phyloP scores from a whole-genome alignment of 306 rosid genomes.

The Echinosophora koreensis region DNA sequence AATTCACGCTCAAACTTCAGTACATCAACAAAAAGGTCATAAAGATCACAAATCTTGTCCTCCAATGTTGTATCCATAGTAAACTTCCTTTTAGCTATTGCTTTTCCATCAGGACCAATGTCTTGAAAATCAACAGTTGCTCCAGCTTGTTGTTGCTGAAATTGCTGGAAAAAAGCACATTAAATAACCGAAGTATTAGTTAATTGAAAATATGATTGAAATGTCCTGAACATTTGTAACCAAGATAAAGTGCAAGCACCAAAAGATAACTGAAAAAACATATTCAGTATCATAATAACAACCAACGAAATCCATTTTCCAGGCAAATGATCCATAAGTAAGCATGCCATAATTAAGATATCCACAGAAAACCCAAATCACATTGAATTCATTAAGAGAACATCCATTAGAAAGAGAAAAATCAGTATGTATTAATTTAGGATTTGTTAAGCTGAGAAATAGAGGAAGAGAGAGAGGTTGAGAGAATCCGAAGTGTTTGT shows the following conservation, averaged over 20 bases:
- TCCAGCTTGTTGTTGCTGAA: conserved; percentile 75
- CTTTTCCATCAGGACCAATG: conserved; percentile 71
- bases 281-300: conserved; percentile 29
- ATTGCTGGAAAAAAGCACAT: conserved; percentile 51
- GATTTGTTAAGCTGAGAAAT: background rate
- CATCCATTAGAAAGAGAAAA: background rate
- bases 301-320: conserved; percentile 37
- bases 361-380: conserved; percentile 29
- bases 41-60: conserved; percentile 98
- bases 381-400: conserved; percentile 27
- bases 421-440: background rate
- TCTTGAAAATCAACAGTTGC: conserved; percentile 73
- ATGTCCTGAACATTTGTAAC: conserved; percentile 12
- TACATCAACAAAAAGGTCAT: conserved; percentile 97
- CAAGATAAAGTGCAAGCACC: conserved; percentile 31
- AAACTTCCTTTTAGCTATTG: conserved; percentile 64
- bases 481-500: background rate
- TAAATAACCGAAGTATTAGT: conserved; percentile 33
- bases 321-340: conserved; percentile 33
- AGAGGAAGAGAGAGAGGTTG: background rate
- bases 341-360: conserved; percentile 39
- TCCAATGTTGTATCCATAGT: conserved; percentile 83
- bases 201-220: conserved; percentile 8
- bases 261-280: conserved; percentile 31
- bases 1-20: conserved; percentile 42